Base-by-base conservation (phyloP, 164 flowering plant species). In the Euptelea pleiosperma region DNA sequence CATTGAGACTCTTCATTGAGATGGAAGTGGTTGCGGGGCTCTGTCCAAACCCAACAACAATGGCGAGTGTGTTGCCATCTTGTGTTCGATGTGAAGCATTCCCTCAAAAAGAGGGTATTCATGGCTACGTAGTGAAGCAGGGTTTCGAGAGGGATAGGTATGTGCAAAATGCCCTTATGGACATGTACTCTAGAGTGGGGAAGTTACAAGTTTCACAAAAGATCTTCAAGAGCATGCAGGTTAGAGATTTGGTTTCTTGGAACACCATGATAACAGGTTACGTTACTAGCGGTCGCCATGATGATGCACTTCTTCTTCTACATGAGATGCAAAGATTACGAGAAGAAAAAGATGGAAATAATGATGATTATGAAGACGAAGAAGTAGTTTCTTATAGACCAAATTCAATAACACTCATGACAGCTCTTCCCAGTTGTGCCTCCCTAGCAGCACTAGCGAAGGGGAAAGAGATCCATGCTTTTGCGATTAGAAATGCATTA, bases 151-250 rank as follows among this genome's bases (percentile, higher is more conserved):
- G 34, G 14, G 74, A 89, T 52, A 67, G 59, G 55, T 86, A 67
- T 74, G 89, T 89, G 70, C 86, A 75, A 53, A 89, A 89, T 75
- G 93, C 93, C 35, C 79, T 89, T 8, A 73, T 86, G 81, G 96
- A 89, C 64, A 76, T 89, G 89, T 86, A 89, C 59, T 67, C 83
- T 51, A 80, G 88, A 71, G 54, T 75, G 53, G 91, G 83, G 25
- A 80, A 75, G 73, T 42, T 78, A 31, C 74, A 76, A 21, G 63
- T 62, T 47, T 74, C 96, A 26, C 55, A 58, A 49, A 60, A 44
- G 51, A 76, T 89, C 28, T 89, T 89, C 66, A 66, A 74, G 22
- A 52, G 54, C 26, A 82, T 84, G 87, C 77, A 69, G 51, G 60
- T 33, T 35, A 78, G 63, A 69, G 96, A 89, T 70, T 47, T 73